Evolutionary conservation across 2,329 filamentous ascomycete species (phyloP), one percentile per base, ranked within the genome.

Genomic region (Fusarium chlamydosporum): DNA sequence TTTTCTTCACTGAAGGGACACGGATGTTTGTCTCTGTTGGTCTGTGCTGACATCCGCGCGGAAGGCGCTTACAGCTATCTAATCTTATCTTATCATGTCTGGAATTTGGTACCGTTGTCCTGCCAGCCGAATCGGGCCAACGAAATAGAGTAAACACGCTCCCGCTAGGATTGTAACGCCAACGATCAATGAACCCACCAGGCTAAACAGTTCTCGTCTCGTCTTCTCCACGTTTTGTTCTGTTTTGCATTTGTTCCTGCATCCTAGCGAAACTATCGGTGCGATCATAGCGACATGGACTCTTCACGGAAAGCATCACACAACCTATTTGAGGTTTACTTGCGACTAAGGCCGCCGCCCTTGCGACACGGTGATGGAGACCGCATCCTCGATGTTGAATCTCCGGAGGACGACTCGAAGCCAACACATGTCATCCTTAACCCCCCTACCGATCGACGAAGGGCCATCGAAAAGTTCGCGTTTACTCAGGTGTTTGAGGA

Each of bases 401-500:
- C 83, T 18, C 80, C 86, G 5, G 79, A 79, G 16, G 71, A 77
- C 52, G 79, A 75, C 65, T 80, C 75, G 42, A 78, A 74, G 31
- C 84, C 91, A 0, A 92, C 89, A 1, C 90, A 93, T 76, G 91
- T 94, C 68, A 92, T 89, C 0, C 79, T 94, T 16, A 92, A 92
- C 72, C 94, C 94, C 1, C 92, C 93, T 3, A 92, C 89, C 67
- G 95, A 97, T 65, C 88, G 95, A 58, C 92, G 95, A 72, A 89
- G 94, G 45, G 94, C 94, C 1, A 89, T 97, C 35, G 96, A 99
- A 79, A 93, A 92, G 76, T 99, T 98, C 77, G 92, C 91, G 3
- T 99, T 99, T 76, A 99, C 96, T 0, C 89, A 89, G 66, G 94
- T 99, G 1, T 97, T 98, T 73, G 92, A 96, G 73, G 94, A 98